A percentile compares a stretch with the other conserved stretches of the same genome.
Conservation (phyloP, 1,284 basidiomycete genomes). For the Apiotrichum sp. region DNA sequence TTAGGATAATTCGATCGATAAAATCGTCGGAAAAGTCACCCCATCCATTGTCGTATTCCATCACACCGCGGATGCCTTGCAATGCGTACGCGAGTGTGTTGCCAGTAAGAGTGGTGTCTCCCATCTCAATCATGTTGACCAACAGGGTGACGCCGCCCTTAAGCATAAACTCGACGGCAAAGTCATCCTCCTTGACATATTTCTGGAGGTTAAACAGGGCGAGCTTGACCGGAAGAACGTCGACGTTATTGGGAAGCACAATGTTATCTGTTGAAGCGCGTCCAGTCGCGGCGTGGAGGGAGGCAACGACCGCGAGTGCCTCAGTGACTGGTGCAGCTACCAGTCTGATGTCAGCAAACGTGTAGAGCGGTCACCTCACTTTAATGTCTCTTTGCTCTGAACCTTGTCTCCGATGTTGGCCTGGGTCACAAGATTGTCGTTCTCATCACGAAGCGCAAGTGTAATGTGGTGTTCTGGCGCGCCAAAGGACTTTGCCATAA, state of each 20-base stretch:
- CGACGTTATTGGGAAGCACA: constrained; percentile 12
- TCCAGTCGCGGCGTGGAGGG: constrained; percentile 24
- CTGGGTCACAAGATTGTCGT: constrained; percentile 83
- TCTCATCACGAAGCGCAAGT: constrained; percentile 80
- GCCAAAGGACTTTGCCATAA: constrained; percentile 54
- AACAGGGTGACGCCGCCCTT: constrained; percentile 68
- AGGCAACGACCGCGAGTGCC: constrained; percentile 34
- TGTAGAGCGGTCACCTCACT: constrained; percentile 54
- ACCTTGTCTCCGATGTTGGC: constrained; percentile 76
- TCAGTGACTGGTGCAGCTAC: constrained; percentile 37
- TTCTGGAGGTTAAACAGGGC: constrained; percentile 67
- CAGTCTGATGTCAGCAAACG: constrained; percentile 22
- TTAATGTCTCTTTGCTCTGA: constrained; percentile 67
- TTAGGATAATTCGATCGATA: constrained; percentile 58
- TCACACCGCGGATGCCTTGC: constrained; percentile 34
- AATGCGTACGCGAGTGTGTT: constrained; percentile 67
- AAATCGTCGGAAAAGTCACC: constrained; percentile 28
- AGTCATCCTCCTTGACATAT: constrained; percentile 83
- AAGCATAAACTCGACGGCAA: constrained; percentile 72
- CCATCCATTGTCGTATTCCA: constrained; percentile 41
- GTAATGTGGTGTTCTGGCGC: constrained; percentile 73
- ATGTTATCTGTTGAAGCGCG: constrained; percentile 1
- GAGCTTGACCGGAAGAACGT: constrained; percentile 44
- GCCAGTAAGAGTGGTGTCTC: constrained; percentile 53
- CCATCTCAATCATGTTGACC: constrained; percentile 60